Base-by-base conservation (phyloP, 345 rosid genomes). In the Salix caprea region DNA sequence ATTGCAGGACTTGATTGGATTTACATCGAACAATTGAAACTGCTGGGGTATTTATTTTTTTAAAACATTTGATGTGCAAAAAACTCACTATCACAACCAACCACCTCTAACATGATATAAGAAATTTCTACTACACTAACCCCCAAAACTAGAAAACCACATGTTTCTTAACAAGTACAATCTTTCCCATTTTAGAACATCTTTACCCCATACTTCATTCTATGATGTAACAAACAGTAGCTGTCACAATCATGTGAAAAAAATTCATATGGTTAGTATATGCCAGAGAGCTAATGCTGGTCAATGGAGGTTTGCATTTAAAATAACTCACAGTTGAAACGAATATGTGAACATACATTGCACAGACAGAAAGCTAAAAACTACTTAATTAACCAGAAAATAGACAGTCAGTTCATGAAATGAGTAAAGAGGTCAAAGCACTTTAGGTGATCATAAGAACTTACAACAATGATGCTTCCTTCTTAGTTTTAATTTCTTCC, bases 401-500 rank as follows among this genome's bases (percentile, higher is more conserved):
- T 30, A 18, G 44, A 64, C 65, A 62, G 56, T 66, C 69, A 70
- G 26, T 30, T 36, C 34, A 65, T 9, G 46, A 37, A 70, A 69
- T 67, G 36, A 69, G 15, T 39, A 72, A 68, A 40, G 62, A 48
- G 24, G 39, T 4, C 39, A 50, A 12, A 54, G 37, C 19, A 42
- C 60, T 36, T 52, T 7, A 54, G 24, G n/a, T 28, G 2, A 19
- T 28, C 23, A 60, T n/a, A 46, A 67, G 73, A 70, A 39, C 16
- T 74, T 84, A 94, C 97, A 92, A 90, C 80, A 85, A 71, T 62
- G 65, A 56, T 72, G 89, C 95, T 37, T 89, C 90, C 74, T 80
- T 85, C 86, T 86, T 94, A 26, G 79, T 86, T 85, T 88, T 85
- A 66, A 87, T 85, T 82, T 89, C 96, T 42, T 86, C 80, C 40